Evolutionary conservation across 2,329 filamentous ascomycete species (phyloP).

Genomic region (Pyrenochaeta sp.): DNA sequence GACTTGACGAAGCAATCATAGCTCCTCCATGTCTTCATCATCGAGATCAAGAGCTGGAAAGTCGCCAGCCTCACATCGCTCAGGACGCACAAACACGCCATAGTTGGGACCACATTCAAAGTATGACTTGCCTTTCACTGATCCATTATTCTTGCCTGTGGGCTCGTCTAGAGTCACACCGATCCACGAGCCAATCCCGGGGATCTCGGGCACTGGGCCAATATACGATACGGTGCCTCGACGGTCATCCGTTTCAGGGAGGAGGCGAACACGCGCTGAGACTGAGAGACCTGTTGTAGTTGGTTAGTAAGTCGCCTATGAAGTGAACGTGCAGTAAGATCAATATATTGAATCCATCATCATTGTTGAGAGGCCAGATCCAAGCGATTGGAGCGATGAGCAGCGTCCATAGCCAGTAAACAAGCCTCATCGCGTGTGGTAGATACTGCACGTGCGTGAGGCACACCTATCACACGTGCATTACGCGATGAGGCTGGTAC

Average conservation of each 20-base stretch:
- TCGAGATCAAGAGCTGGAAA: conserved; percentile 63
- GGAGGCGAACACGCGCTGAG: conserved; percentile 48
- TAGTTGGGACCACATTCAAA: conserved; percentile 74
- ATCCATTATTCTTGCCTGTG: conserved; percentile 83
- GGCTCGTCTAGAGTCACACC: conserved; percentile 79
- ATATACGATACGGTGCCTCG: conserved; percentile 76
- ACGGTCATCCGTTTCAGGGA: conserved; percentile 70
- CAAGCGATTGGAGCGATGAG: conserved; percentile 1
- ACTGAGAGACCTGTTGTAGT: conserved; percentile 33
- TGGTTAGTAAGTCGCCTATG: conserved; percentile 9
- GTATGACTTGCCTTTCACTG: conserved; percentile 70
- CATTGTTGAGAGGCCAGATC: background rate
- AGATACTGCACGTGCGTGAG: conserved; percentile 6
- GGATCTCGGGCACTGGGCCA: conserved; percentile 77
- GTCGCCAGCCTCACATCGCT: conserved; percentile 78
- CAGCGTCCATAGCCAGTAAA: conserved; percentile 4
- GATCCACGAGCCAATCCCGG: conserved; percentile 71
- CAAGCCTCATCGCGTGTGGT: background rate
- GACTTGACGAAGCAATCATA: no score
- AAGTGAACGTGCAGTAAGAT: background rate
- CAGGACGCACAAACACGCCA: conserved; percentile 80
- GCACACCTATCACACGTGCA: conserved; percentile 28
- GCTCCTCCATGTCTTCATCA: conserved; percentile 73
- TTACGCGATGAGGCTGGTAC: conserved; percentile 25
- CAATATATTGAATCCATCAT: conserved; percentile 7